phyloP scores from a whole-genome alignment of 169 alveolate genomes.

The Eimeria nieschulzi region DNA sequence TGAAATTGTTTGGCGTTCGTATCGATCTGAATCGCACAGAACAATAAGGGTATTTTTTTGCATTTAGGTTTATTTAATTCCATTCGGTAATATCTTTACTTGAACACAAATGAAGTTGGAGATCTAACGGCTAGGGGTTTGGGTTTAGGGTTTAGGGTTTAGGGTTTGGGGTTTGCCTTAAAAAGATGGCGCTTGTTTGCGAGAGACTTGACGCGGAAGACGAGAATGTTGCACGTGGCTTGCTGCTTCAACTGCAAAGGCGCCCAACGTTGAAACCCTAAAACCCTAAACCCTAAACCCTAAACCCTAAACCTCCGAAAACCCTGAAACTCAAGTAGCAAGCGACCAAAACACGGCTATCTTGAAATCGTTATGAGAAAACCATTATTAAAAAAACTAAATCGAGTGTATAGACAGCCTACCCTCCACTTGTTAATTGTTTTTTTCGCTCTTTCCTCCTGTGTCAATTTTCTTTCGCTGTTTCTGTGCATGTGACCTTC shows the following conservation, averaged over 20 bases:
- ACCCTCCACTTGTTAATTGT: slow-evolving; percentile 89
- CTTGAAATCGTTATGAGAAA: too few relatives aligned
- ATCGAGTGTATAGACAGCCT: background rate
- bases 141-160: slow-evolving; percentile 7
- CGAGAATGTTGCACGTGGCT: slow-evolving; percentile 43
- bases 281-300: background rate
- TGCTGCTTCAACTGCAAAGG: slow-evolving; percentile 22
- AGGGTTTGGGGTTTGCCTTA: slow-evolving; percentile 61
- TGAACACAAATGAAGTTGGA: background rate
- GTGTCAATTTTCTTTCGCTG: slow-evolving; percentile 84
- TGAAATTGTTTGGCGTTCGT: slow-evolving; percentile 92
- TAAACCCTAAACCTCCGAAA: background rate
- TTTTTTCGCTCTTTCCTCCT: slow-evolving; percentile 85
- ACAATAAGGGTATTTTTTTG: background rate
- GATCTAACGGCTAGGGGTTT: background rate
- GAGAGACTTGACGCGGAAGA: slow-evolving; percentile 67
- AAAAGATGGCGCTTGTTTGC: slow-evolving; percentile 75
- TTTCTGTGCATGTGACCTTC: slow-evolving; percentile 86
- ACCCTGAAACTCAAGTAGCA: background rate
- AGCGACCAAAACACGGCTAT: background rate
- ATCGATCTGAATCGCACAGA: slow-evolving; percentile 77
- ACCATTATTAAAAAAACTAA: too few relatives aligned
- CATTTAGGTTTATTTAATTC: too few relatives aligned
- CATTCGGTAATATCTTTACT: too few relatives aligned
- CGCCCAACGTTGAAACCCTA: too few relatives aligned